A percentile compares a stretch with the other conserved stretches of the same genome.
Conservation (phyloP, 2,329 filamentous ascomycete genomes). For the Aspergillus hortae region DNA sequence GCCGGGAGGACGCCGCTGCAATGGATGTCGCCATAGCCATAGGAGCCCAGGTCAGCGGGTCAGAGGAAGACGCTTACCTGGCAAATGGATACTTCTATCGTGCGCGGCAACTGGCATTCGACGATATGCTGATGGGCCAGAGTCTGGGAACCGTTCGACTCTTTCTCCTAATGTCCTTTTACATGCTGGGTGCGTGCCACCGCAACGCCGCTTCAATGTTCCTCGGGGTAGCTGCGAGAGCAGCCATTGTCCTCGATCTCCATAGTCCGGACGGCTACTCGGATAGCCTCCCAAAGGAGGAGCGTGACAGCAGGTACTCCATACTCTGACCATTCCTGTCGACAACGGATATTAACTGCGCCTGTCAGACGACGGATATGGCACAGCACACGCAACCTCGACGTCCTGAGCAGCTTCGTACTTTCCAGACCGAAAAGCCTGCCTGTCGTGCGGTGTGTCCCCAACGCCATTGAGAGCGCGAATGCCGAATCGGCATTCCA, state of each 20-base stretch:
- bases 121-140: not conserved
- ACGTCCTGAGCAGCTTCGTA: not conserved
- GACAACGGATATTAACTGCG: not conserved
- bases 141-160: conserved; percentile 52
- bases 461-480: not conserved
- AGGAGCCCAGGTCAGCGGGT: not conserved
- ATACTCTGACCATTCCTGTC: too few species aligned
- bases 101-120: not conserved
- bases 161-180: conserved; percentile 58
- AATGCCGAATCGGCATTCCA: not conserved
- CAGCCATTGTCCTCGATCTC: conserved; percentile 56
- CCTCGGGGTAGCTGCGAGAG: conserved; percentile 56
- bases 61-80: not conserved
- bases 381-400: not conserved
- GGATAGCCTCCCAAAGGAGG: conserved; percentile 5
- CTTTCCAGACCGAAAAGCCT: not conserved
- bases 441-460: not conserved
- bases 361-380: not conserved
- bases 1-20: not conserved
- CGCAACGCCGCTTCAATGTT: conserved; percentile 63
- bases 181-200: conserved; percentile 57
- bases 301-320: not conserved
- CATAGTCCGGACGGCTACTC: conserved; percentile 44
- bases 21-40: not conserved
- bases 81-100: not conserved